A percentile compares a stretch with the other conserved stretches of the same genome.
These are phyloP conservation scores for Septoria linicola DNA, from an alignment of 2,329 filamentous ascomycete species.

Conservation along the genomic window DNA sequence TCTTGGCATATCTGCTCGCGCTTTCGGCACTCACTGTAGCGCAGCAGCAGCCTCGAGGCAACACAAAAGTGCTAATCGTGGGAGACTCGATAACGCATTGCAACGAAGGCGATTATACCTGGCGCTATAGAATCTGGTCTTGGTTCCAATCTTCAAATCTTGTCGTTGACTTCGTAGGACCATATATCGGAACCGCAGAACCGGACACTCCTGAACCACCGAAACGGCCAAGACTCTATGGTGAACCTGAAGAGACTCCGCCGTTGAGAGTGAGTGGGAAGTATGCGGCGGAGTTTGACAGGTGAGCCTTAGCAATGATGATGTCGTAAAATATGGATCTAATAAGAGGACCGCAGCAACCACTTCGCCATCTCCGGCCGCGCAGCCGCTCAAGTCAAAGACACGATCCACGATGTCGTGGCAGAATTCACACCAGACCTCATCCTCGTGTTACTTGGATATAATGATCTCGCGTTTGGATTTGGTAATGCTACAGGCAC, in stretches of 20 bases:
- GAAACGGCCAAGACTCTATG: conserved; percentile 11
- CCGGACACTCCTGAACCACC: conserved; percentile 34
- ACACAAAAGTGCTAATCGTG: conserved; percentile 21
- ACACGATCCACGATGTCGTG: conserved; percentile 34
- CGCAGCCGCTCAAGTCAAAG: conserved; percentile 36
- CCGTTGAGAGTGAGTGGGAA: conserved; percentile 19
- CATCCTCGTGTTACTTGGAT: conserved; percentile 25
- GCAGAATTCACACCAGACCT: conserved; percentile 35
- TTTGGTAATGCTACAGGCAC: conserved; percentile 23
- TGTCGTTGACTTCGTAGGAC: conserved; percentile 33
- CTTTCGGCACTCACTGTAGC: no score
- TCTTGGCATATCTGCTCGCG: no score
- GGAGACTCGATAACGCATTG: conserved; percentile 31
- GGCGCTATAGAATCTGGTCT: conserved; percentile 45
- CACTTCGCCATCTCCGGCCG: conserved; percentile 32
- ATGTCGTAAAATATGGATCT: neutral
- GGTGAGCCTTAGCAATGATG: neutral
- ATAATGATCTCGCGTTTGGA: conserved; percentile 30
- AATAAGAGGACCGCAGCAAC: conserved; percentile 25
- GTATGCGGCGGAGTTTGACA: neutral
- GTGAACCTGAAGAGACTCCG: neutral
- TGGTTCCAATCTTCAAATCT: conserved; percentile 37
- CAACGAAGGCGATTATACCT: conserved; percentile 44
- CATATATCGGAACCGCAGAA: conserved; percentile 41
- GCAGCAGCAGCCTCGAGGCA: no score